Evolutionary conservation across 225 moss, liverwort and hornwort genomes (phyloP).

Genomic region (Antitrichia curtipendula): DNA sequence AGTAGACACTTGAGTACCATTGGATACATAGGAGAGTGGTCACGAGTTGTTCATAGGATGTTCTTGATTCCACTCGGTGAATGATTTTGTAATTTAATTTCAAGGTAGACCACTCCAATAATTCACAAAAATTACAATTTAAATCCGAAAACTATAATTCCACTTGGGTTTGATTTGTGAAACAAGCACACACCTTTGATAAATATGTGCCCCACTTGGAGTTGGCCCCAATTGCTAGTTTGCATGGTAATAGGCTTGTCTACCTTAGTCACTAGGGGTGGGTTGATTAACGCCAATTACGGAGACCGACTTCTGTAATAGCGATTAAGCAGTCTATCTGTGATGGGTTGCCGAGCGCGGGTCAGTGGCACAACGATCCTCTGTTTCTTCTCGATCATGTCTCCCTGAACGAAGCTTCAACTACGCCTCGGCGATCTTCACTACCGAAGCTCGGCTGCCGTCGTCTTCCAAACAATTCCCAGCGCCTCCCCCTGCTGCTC

Average conservation of each 20-base stretch:
- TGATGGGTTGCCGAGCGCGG: background rate
- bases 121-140: background rate
- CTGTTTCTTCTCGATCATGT: background rate
- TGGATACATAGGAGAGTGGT: accelerated
- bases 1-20: background rate
- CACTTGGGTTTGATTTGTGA: background rate
- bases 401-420: background rate
- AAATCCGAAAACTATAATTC: accelerated
- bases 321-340: background rate
- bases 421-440: background rate
- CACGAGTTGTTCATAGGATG: background rate
- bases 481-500: background rate
- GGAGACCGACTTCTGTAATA: background rate
- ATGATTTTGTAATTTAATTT: background rate
- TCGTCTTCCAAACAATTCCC: background rate
- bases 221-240: background rate
- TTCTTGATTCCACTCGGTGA: background rate
- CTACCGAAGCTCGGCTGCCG: background rate
- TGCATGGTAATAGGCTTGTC: too few species aligned
- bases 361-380: background rate
- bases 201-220: background rate
- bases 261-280: background rate
- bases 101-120: accelerated
- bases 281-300: background rate
- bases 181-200: background rate